A percentile compares a stretch with the other conserved stretches of the same genome.
Evolutionary conservation across 2,329 filamentous ascomycete genomes (phyloP).

Genomic region (Scytalidium sp.): DNA sequence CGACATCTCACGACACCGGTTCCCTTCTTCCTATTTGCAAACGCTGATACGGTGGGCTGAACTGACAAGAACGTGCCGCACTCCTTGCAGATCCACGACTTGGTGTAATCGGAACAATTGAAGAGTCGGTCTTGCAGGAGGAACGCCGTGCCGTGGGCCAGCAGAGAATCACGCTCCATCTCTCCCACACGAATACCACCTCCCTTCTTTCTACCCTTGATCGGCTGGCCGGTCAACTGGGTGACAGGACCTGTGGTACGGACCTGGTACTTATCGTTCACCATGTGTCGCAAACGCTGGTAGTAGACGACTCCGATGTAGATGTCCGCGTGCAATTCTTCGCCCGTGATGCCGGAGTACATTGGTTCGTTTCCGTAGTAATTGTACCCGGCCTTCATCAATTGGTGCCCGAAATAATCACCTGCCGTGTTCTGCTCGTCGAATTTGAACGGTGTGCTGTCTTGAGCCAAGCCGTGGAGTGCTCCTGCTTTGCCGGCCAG

Average conservation of each 20-base stretch:
- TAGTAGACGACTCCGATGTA: conserved; percentile 98
- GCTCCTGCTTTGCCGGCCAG: conserved; percentile 93
- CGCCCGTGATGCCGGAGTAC: conserved; percentile 95
- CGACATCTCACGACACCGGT: conserved; percentile 74
- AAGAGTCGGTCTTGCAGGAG: conserved; percentile 91
- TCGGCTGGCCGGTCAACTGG: conserved; percentile 86
- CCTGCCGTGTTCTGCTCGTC: conserved; percentile 87
- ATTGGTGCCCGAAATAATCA: conserved; percentile 94
- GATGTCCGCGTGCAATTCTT: conserved; percentile 92
- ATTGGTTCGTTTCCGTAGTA: conserved; percentile 98
- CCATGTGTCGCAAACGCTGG: conserved; percentile 97
- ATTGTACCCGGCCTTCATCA: conserved; percentile 94
- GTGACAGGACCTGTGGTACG: conserved; percentile 93
- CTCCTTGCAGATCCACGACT: conserved; percentile 81
- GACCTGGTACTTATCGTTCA: conserved; percentile 99
- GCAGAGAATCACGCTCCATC: conserved; percentile 95
- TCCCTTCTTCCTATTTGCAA: conserved; percentile 61
- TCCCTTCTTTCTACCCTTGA: conserved; percentile 94
- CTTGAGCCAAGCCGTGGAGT: conserved; percentile 92
- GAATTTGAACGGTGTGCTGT: conserved; percentile 93
- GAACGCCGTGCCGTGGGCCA: conserved; percentile 94
- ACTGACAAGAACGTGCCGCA: conserved; percentile 92
- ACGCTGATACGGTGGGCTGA: conserved; percentile 71
- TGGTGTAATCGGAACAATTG: conserved; percentile 94
- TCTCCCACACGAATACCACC: conserved; percentile 99